These are phyloP conservation scores for Glonium stellatum DNA, from an alignment of 495 filamentous ascomycete genomes.

Conservation along the genomic window DNA sequence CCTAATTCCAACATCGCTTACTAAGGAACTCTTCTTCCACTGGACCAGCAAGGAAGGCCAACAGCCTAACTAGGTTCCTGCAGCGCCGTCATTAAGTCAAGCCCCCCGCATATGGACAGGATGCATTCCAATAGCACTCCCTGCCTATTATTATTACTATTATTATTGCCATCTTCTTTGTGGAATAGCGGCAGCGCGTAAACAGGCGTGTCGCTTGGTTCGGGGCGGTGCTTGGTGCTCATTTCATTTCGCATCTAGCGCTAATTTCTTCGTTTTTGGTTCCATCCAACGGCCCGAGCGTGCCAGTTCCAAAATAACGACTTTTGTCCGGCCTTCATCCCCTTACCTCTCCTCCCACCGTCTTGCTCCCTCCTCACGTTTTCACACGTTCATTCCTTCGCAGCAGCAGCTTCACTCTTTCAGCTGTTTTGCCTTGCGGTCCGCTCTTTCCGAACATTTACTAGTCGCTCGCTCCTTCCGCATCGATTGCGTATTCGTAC, in stretches of 20 bases:
- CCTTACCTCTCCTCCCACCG: slow-evolving; percentile 26
- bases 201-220: background rate
- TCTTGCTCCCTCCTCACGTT: slow-evolving; percentile 13
- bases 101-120: slow-evolving; percentile 2
- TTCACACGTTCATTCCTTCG: slow-evolving; percentile 29
- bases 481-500: background rate
- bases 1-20: background rate
- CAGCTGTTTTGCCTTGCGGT: slow-evolving; percentile 52
- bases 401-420: slow-evolving; percentile 84
- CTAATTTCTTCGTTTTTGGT: background rate
- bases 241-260: slow-evolving; percentile 4
- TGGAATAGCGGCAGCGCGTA: slow-evolving; percentile 15
- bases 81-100: background rate
- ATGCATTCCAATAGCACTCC: slow-evolving; percentile 4
- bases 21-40: background rate
- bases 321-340: slow-evolving; percentile 21
- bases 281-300: background rate
- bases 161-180: slow-evolving; percentile 1
- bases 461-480: slow-evolving; percentile 8
- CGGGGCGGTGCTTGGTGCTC: too few species aligned
- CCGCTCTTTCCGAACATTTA: slow-evolving; percentile 41
- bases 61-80: background rate
- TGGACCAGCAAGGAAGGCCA: too few species aligned
- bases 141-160: slow-evolving; percentile 9
- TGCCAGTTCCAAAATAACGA: background rate